Evolutionary conservation across 116 monocot species (phyloP).

Genomic region (Phalaenopsis hybrid): DNA sequence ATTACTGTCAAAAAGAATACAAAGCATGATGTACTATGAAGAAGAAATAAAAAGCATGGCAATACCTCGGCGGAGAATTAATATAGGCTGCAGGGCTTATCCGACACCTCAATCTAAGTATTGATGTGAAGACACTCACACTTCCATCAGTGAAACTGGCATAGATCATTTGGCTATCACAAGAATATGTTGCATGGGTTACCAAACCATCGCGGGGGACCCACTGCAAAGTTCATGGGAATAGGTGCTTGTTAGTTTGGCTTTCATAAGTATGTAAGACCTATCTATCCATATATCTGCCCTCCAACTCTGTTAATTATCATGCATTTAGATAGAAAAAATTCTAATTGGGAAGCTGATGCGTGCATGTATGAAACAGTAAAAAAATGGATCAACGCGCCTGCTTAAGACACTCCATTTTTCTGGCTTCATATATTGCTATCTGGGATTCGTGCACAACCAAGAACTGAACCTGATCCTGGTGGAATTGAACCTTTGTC

Average conservation of each 20-base stretch:
- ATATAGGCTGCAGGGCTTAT: constrained; percentile 33
- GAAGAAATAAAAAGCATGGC: neutral
- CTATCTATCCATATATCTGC: too few species aligned
- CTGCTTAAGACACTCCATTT: constrained; percentile 39
- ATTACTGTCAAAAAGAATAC: neutral
- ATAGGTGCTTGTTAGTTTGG: neutral
- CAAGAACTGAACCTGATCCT: constrained; percentile 35
- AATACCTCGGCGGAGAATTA: constrained; percentile 18
- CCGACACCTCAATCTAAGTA: constrained; percentile 25
- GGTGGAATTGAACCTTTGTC: constrained; percentile 40
- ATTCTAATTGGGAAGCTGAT: too few species aligned
- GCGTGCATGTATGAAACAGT: neutral
- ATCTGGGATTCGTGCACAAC: constrained; percentile 35
- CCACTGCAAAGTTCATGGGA: constrained; percentile 15
- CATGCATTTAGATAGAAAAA: neutral
- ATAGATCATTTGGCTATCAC: constrained; percentile 39
- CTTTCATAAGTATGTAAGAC: too few species aligned
- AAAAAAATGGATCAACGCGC: constrained; percentile 9
- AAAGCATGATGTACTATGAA: neutral
- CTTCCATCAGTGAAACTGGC: constrained; percentile 31
- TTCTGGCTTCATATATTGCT: constrained; percentile 39
- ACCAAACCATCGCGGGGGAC: constrained; percentile 18
- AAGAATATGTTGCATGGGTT: constrained; percentile 37
- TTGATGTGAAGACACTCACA: constrained; percentile 21
- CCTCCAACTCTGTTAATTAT: too few species aligned